A percentile compares a stretch with the other conserved stretches of the same genome.
Evolutionary conservation across 495 filamentous ascomycete species (phyloP).

Genomic region (Thozetella sp.): DNA sequence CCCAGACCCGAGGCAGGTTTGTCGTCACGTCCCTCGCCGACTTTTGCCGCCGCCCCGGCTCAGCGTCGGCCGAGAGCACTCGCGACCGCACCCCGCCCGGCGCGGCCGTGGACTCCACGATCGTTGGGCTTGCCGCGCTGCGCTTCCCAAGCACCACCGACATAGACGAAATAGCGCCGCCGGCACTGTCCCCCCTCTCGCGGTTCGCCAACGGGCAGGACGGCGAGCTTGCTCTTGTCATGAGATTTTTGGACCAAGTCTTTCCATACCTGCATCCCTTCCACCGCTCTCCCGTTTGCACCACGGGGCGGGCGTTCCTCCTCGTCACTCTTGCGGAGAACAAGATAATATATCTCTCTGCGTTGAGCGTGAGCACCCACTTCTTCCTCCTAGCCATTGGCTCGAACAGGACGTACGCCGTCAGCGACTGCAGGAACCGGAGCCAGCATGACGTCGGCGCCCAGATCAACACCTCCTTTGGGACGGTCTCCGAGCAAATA

Average conservation of each 20-base stretch:
- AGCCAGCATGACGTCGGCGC: constrained; percentile 26
- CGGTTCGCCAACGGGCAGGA: background rate
- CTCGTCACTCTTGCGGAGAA: constrained; percentile 42
- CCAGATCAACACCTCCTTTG: constrained; percentile 30
- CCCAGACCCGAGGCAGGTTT: constrained; percentile 7
- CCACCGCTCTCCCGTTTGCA: constrained; percentile 38
- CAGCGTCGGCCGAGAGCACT: too few relatives aligned
- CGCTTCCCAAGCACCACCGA: background rate
- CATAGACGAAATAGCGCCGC: background rate
- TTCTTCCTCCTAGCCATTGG: constrained; percentile 34
- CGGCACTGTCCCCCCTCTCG: background rate
- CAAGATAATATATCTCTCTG: constrained; percentile 36
- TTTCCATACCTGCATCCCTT: constrained; percentile 50
- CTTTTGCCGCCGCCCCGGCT: background rate
- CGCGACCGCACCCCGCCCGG: background rate
- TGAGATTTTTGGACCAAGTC: constrained; percentile 46
- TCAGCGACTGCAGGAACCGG: constrained; percentile 15
- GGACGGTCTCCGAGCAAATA: constrained; percentile 31
- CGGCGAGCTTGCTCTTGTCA: constrained; percentile 18
- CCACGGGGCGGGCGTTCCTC: constrained; percentile 45
- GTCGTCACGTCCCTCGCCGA: background rate
- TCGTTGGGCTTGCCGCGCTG: background rate
- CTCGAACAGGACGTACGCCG: constrained; percentile 8
- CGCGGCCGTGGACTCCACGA: background rate
- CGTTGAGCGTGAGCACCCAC: constrained; percentile 41